phyloP scores from a whole-genome alignment of 352 stramenopile species.

The Globisporangium orthogonon region DNA sequence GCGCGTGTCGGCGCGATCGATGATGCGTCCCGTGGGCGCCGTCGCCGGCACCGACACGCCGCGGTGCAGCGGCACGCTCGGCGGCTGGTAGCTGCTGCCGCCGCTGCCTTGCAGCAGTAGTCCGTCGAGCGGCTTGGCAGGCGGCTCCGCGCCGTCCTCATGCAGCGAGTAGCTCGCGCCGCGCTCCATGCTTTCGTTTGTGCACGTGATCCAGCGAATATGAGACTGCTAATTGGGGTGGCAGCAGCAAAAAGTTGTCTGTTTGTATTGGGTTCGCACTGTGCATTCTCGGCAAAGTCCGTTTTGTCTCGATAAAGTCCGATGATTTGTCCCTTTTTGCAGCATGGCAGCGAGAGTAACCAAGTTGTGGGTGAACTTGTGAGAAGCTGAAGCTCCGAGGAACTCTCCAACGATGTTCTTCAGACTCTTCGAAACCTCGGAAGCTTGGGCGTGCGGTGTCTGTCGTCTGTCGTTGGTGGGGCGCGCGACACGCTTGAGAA shows the following conservation, averaged over 20 bases:
- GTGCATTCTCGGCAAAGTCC: no score
- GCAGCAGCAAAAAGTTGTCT: neutral
- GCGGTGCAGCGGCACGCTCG: slow-evolving; percentile 9
- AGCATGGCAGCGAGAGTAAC: neutral
- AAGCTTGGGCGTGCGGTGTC: no score
- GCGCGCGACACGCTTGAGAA: no score
- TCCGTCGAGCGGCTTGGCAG: slow-evolving; percentile 10
- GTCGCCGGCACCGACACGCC: slow-evolving; percentile 3
- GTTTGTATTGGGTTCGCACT: neutral
- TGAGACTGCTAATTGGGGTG: neutral
- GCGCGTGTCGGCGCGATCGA: slow-evolving; percentile 59
- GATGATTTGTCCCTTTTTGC: neutral
- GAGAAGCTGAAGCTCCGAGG: no score
- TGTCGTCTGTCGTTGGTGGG: no score
- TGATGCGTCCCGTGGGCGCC: slow-evolving; percentile 50
- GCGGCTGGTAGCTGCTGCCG: slow-evolving; percentile 11
- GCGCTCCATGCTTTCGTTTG: slow-evolving; percentile 24
- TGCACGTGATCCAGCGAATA: neutral
- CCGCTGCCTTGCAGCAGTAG: slow-evolving; percentile 11
- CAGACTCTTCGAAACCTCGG: no score
- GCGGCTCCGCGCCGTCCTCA: slow-evolving; percentile 18
- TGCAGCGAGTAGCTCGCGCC: slow-evolving; percentile 44
- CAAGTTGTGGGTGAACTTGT: no score
- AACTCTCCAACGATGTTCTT: no score
- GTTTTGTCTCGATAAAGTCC: neutral